phyloP scores from a whole-genome alignment of 768 basidiomycete species.

The Podaxis sp. region DNA sequence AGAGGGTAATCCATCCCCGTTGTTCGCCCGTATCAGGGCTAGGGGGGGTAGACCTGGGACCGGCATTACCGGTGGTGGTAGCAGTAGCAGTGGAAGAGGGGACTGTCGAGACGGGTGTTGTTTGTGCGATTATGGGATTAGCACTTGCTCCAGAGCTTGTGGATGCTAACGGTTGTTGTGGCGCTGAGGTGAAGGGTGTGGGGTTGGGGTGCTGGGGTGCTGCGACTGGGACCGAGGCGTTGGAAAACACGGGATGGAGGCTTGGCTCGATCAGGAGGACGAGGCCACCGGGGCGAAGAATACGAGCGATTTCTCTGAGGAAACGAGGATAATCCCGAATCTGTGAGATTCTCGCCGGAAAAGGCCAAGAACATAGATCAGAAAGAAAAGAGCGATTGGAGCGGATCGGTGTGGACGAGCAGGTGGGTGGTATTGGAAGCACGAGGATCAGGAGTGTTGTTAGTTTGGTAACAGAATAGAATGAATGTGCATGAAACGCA shows the following conservation, averaged over 20 bases:
- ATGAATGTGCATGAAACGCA: constrained; percentile 31
- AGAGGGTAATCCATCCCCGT: constrained; percentile 60
- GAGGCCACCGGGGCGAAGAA: constrained; percentile 71
- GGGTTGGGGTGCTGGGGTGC: constrained; percentile 20
- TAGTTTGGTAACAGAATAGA: neutral
- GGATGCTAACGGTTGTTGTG: neutral
- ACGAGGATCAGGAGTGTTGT: neutral
- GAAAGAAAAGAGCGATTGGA: constrained; percentile 10
- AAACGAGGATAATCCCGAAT: constrained; percentile 63
- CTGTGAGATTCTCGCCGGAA: constrained; percentile 32
- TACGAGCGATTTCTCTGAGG: constrained; percentile 58
- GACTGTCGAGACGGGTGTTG: neutral
- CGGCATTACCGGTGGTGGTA: neutral
- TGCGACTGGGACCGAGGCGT: constrained; percentile 16
- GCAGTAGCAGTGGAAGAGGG: neutral
- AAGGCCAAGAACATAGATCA: constrained; percentile 13
- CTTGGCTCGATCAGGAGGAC: constrained; percentile 64
- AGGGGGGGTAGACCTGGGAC: neutral
- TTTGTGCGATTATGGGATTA: constrained; percentile 21
- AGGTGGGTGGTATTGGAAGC: neutral
- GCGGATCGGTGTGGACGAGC: neutral
- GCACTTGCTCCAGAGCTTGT: constrained; percentile 28
- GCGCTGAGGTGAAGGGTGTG: neutral
- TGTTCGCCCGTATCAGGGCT: neutral
- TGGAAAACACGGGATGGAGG: constrained; percentile 42